A percentile compares a stretch with the other conserved stretches of the same genome.
Conservation (phyloP, 2,329 filamentous ascomycete genomes). For the Boeremia lycopersici region DNA sequence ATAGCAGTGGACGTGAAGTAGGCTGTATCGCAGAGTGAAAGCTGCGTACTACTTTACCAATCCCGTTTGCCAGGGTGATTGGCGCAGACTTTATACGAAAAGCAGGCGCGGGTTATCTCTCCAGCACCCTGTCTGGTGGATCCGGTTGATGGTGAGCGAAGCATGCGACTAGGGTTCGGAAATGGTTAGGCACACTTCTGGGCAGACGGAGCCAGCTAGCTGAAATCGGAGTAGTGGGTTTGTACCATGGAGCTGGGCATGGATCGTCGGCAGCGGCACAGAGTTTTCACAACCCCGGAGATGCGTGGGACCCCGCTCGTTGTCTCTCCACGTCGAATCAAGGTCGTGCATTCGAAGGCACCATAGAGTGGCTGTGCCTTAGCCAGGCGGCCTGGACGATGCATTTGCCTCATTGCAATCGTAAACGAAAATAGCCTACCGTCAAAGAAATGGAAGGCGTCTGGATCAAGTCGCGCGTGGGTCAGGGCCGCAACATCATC, state of each 20-base stretch:
- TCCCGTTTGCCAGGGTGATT: constrained; percentile 12
- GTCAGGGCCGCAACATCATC: constrained; percentile 14
- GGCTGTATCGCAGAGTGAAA: constrained; percentile 18
- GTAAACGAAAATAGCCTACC: constrained; percentile 15
- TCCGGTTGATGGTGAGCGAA: constrained; percentile 32
- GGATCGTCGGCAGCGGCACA: constrained; percentile 35
- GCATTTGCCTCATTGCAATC: constrained; percentile 17
- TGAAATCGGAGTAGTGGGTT: background rate
- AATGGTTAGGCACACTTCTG: constrained; percentile 22
- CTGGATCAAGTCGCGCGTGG: constrained; percentile 18
- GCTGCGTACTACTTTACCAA: constrained; percentile 24
- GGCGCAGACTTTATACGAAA: constrained; percentile 36
- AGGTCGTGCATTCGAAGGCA: background rate
- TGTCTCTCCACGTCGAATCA: constrained; percentile 27
- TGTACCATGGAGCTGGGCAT: constrained; percentile 31
- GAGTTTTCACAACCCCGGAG: constrained; percentile 34
- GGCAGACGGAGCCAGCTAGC: constrained; percentile 26
- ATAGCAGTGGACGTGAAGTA: constrained; percentile 27
- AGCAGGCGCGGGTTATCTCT: constrained; percentile 28
- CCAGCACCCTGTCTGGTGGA: constrained; percentile 27
- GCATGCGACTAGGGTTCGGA: constrained; percentile 20
- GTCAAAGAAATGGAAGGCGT: constrained; percentile 12
- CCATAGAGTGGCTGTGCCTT: constrained; percentile 9
- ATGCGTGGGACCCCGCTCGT: constrained; percentile 31
- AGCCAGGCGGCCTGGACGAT: constrained; percentile 20